These are phyloP conservation scores for Fusarium vanettenii DNA, from an alignment of 2,329 filamentous ascomycete genomes.

Conservation along the genomic window DNA sequence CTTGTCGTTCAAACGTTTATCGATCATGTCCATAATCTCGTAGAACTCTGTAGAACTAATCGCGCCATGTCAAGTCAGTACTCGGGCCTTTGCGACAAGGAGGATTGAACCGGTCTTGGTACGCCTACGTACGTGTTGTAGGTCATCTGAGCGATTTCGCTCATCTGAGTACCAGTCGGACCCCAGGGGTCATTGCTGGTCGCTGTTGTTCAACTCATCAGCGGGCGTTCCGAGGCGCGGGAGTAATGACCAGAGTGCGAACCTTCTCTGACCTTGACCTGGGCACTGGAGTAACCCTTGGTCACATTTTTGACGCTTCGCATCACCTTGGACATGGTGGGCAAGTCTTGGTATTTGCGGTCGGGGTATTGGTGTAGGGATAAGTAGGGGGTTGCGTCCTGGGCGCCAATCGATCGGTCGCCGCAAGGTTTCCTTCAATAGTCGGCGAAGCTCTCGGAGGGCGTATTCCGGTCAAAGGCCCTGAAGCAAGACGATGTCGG, in stretches of 20 bases:
- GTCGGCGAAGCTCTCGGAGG: slow-evolving; percentile 12
- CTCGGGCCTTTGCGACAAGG: background rate
- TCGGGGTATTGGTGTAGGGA: slow-evolving; percentile 8
- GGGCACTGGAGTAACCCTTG: slow-evolving; percentile 95
- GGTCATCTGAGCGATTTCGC: slow-evolving; percentile 96
- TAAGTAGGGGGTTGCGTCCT: slow-evolving; percentile 27
- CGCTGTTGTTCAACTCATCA: slow-evolving; percentile 65
- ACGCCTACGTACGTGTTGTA: slow-evolving; percentile 86
- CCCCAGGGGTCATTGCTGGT: slow-evolving; percentile 99
- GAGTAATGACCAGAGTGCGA: slow-evolving; percentile 46
- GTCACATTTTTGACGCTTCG: slow-evolving; percentile 99
- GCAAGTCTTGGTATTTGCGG: slow-evolving; percentile 35
- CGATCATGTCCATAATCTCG: slow-evolving; percentile 99
- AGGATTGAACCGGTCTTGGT: background rate
- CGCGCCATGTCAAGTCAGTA: slow-evolving; percentile 32
- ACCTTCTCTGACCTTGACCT: slow-evolving; percentile 99
- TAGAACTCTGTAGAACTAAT: slow-evolving; percentile 93
- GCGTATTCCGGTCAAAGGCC: slow-evolving; percentile 1
- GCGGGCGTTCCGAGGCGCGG: slow-evolving; percentile 7
- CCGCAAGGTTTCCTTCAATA: slow-evolving; percentile 21
- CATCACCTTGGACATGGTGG: slow-evolving; percentile 93
- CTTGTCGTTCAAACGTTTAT: slow-evolving; percentile 98
- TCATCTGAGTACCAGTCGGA: slow-evolving; percentile 97
- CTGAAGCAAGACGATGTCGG: slow-evolving; percentile 23
- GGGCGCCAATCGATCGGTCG: slow-evolving; percentile 36